These are phyloP conservation scores for Aspergillus ruber DNA, from an alignment of 2,329 filamentous ascomycete species.

Conservation along the genomic window DNA sequence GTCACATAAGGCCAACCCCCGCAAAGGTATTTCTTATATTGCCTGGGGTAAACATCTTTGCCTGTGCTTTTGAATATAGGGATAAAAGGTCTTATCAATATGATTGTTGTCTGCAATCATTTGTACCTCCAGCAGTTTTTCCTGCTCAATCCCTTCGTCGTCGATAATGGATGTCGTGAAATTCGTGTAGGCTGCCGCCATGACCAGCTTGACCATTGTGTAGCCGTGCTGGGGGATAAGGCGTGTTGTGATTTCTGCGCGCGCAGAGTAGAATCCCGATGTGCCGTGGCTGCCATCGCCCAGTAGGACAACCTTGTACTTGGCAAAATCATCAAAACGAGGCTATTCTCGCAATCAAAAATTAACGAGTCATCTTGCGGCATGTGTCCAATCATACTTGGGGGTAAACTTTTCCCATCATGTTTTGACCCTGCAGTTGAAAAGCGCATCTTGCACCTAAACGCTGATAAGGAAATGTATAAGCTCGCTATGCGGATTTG, in stretches of 20 bases:
- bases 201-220: conserved; percentile 45
- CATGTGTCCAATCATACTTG: conserved; percentile 34
- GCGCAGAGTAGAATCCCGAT: conserved; percentile 49
- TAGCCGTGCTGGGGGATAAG: conserved; percentile 47
- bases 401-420: conserved; percentile 36
- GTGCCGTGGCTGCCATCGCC: conserved; percentile 49
- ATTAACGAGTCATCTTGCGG: conserved; percentile 34
- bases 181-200: too few relatives aligned
- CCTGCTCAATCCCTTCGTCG: too few relatives aligned
- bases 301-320: conserved; percentile 38
- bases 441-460: conserved; percentile 40
- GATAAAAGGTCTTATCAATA: too few relatives aligned
- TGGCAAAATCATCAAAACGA: conserved; percentile 36
- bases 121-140: too few relatives aligned
- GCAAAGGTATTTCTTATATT: too few relatives aligned
- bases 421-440: conserved; percentile 34
- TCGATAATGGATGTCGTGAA: too few relatives aligned
- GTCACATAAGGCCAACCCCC: too few relatives aligned
- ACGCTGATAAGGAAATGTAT: conserved; percentile 40
- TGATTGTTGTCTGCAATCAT: too few relatives aligned
- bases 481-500: too few relatives aligned
- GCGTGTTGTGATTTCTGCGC: conserved; percentile 47
- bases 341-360: conserved; percentile 35
- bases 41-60: too few relatives aligned
- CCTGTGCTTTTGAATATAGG: too few relatives aligned